Evolutionary conservation across 139 green algal genomes (phyloP).

Genomic region (Chlamydomonas sphaeroides): DNA sequence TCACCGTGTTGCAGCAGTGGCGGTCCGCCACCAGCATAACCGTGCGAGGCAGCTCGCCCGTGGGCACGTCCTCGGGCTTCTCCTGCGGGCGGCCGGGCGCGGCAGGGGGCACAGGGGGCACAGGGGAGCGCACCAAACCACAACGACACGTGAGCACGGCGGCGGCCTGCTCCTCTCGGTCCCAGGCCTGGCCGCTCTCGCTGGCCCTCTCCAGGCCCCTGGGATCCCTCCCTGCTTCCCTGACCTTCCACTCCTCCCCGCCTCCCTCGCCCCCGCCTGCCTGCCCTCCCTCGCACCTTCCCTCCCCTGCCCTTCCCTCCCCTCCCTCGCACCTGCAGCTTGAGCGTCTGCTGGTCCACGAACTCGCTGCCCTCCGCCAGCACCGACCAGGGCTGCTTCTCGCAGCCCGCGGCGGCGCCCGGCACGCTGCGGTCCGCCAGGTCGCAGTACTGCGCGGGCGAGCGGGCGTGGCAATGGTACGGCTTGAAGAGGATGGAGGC

Average conservation of each 20-base stretch:
- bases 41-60: slow-evolving; percentile 57
- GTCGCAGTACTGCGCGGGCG: slow-evolving; percentile 54
- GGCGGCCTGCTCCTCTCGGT: no score
- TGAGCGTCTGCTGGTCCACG: slow-evolving; percentile 98
- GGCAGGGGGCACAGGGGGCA: no score
- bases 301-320: background rate
- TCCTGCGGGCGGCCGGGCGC: slow-evolving; percentile 85
- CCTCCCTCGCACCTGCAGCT: slow-evolving; percentile 80
- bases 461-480: no score
- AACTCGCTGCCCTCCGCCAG: slow-evolving; percentile 83
- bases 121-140: no score
- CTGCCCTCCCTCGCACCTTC: no score
- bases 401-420: slow-evolving; percentile 67
- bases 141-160: no score
- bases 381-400: slow-evolving; percentile 85
- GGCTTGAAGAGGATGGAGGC: no score
- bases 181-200: no score
- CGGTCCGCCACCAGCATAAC: slow-evolving; percentile 91
- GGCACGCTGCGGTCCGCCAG: slow-evolving; percentile 14
- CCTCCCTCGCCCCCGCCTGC: no score
- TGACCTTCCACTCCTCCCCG: background rate
- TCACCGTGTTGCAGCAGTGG: slow-evolving; percentile 78
- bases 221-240: background rate
- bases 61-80: slow-evolving; percentile 95
- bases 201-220: no score